Evolutionary conservation across 192 early-diverging fungal genomes (phyloP).

Genomic region (Spizellomyces punctatus): DNA sequence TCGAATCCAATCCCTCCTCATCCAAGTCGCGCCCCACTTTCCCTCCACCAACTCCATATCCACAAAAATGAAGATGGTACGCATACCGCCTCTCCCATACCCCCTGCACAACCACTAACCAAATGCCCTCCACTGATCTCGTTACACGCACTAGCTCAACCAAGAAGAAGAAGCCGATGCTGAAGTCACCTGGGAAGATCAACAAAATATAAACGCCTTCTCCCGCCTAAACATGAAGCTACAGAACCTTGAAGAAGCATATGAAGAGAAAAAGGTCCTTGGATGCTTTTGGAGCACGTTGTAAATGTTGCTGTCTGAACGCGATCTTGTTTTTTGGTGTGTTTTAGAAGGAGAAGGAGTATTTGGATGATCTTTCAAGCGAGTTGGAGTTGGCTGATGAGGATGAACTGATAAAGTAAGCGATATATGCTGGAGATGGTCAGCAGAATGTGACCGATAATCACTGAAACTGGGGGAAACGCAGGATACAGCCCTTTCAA

Average conservation of each 20-base stretch:
- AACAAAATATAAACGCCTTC: conserved; percentile 94
- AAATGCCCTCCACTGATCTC: neutral
- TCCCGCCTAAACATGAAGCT: conserved; percentile 79
- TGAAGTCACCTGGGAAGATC: conserved; percentile 97
- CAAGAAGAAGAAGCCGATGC: conserved; percentile 55
- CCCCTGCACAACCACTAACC: too few species aligned
- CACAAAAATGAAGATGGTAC: conserved; percentile 1
- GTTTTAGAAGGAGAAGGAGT: conserved; percentile 80
- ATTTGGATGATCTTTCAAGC: conserved; percentile 87
- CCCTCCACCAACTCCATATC: too few species aligned
- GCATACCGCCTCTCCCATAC: neutral
- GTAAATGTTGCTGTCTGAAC: too few species aligned
- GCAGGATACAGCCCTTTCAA: too few species aligned
- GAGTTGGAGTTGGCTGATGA: conserved; percentile 95
- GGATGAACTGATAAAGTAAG: conserved; percentile 78
- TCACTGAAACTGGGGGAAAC: too few species aligned
- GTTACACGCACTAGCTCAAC: conserved; percentile 15
- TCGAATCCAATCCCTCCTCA: too few species aligned
- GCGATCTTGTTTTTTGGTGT: too few species aligned
- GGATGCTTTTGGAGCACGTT: too few species aligned
- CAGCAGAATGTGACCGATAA: too few species aligned
- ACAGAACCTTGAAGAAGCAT: conserved; percentile 76
- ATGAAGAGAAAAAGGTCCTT: conserved; percentile 77
- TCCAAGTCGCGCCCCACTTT: too few species aligned
- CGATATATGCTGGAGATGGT: neutral